These are phyloP conservation scores for Teratosphaeria pseudoeucalypti DNA, from an alignment of 2,329 filamentous ascomycete genomes.

Conservation along the genomic window DNA sequence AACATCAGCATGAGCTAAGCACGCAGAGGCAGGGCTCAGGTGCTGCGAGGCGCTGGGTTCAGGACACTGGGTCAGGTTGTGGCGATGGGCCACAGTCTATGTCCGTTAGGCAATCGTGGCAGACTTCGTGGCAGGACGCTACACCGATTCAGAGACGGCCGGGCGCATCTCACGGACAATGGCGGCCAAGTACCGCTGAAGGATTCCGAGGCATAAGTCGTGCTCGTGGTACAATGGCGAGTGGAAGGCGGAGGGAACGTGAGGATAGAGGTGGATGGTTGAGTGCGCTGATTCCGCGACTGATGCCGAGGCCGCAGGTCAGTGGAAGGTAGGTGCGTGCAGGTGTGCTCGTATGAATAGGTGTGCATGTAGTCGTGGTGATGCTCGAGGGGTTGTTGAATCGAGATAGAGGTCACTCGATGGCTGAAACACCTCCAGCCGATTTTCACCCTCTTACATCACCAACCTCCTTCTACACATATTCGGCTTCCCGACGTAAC, in stretches of 20 bases:
- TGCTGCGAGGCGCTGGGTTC: neutral
- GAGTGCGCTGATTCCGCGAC: neutral
- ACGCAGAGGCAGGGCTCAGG: neutral
- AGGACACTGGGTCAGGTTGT: neutral
- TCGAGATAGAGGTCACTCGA: too few species aligned
- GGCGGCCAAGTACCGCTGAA: neutral
- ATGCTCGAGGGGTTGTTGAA: too few species aligned
- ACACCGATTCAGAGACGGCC: neutral
- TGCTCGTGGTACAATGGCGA: neutral
- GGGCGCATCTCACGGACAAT: neutral
- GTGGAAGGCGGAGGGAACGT: neutral
- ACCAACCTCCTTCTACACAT: neutral
- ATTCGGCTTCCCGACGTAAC: neutral
- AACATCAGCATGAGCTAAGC: neutral
- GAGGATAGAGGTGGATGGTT: neutral
- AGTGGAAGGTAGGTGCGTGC: neutral
- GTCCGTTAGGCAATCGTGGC: too few species aligned
- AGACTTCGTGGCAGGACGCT: neutral
- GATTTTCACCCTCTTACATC: neutral
- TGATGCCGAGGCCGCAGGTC: neutral
- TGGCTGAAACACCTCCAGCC: too few species aligned
- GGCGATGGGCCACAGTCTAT: too few species aligned
- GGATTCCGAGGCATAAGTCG: neutral
- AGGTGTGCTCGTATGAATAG: too few species aligned
- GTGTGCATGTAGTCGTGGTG: too few species aligned